Conservation (phyloP, 75 land plant species). For the Cunninghamia lanceolata region DNA sequence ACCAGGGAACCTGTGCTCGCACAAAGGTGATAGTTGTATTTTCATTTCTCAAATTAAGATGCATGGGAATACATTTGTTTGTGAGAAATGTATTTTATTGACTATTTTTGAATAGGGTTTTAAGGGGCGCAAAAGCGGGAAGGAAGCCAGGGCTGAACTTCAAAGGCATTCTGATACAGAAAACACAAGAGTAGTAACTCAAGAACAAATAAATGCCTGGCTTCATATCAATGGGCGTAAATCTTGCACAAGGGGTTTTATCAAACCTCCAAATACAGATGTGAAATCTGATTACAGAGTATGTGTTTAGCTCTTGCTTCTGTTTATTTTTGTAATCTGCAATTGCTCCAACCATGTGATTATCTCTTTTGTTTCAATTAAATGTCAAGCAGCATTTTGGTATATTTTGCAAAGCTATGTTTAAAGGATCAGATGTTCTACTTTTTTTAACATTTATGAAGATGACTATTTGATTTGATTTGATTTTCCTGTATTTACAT, state of each 20-base stretch:
- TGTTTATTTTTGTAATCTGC: background rate
- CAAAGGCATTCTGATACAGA: constrained; percentile 17
- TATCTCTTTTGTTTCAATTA: background rate
- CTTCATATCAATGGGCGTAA: constrained; percentile 66
- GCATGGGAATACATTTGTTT: background rate
- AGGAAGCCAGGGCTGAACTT: constrained; percentile 29
- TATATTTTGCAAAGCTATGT: background rate
- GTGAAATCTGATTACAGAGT: constrained; percentile 64
- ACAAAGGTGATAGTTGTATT: constrained; percentile 41
- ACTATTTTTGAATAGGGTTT: constrained; percentile 35
- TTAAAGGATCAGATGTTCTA: background rate
- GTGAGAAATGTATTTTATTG: background rate
- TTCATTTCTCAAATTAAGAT: background rate
- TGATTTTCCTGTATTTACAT: background rate
- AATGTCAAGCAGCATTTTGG: background rate
- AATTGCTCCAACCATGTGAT: background rate
- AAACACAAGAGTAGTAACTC: constrained; percentile 49
- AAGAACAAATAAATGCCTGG: constrained; percentile 81
- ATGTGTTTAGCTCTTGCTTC: constrained; percentile 6
- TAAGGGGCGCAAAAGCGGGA: constrained; percentile 52
- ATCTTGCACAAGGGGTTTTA: constrained; percentile 32
- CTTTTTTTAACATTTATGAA: background rate
- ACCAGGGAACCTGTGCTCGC: constrained; percentile 61
- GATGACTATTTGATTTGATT: background rate
- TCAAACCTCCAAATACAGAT: constrained; percentile 39